Conservation (phyloP, 192 early-diverging fungal genomes). For the Coemansia umbellata region DNA sequence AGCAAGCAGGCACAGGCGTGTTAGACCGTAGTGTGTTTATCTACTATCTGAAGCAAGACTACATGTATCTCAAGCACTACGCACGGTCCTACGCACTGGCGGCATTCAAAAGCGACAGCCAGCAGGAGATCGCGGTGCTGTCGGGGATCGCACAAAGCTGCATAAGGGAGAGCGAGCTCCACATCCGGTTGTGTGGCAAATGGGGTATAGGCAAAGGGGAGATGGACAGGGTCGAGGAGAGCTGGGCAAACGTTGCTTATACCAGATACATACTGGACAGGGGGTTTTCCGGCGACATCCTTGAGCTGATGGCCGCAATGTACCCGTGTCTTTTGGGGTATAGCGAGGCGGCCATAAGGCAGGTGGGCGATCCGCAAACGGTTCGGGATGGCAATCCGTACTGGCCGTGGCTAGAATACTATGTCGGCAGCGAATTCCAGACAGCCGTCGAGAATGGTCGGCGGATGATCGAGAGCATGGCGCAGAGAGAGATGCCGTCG, state of each 20-base stretch:
- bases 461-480: conserved; percentile 35
- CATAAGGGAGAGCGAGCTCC: conserved; percentile 63
- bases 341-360: conserved; percentile 65
- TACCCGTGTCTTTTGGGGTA: conserved; percentile 83
- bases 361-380: conserved; percentile 63
- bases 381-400: conserved; percentile 73
- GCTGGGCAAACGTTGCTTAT: conserved; percentile 74
- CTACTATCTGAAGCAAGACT: conserved; percentile 83
- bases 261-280: conserved; percentile 80
- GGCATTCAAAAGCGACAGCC: conserved; percentile 63
- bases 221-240: conserved; percentile 65
- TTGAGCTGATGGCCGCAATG: conserved; percentile 79
- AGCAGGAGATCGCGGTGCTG: conserved; percentile 56
- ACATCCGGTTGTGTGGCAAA: conserved; percentile 64
- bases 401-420: conserved; percentile 77
- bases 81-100: conserved; percentile 72
- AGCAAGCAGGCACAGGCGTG: conserved; percentile 67
- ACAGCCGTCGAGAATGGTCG: conserved; percentile 56
- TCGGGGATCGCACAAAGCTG: conserved; percentile 65
- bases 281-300: conserved; percentile 62
- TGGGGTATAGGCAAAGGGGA: conserved; percentile 73
- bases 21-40: conserved; percentile 65
- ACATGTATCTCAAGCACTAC: conserved; percentile 74
- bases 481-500: conserved; percentile 36
- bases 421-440: conserved; percentile 67